Conservation (phyloP, 257 asterid genomes). For the Solanum okadae region DNA sequence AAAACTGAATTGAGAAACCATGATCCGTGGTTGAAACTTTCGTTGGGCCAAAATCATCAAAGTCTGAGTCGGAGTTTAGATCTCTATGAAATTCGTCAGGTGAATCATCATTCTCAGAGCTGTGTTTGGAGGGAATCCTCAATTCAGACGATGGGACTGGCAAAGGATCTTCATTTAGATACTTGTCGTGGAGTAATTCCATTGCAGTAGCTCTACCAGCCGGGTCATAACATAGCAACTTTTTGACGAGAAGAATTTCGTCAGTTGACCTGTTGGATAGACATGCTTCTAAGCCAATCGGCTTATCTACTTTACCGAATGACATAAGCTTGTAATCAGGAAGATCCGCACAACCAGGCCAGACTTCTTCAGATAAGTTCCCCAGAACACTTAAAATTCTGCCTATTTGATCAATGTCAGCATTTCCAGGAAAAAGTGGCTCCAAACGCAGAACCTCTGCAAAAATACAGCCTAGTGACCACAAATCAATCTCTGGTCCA, state of each 20-base stretch:
- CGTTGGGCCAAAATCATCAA: conserved; percentile 57
- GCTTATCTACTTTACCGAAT: conserved; percentile 60
- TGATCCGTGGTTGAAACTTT: conserved; percentile 32
- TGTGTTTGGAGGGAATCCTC: conserved; percentile 58
- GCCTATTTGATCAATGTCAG: conserved; percentile 87
- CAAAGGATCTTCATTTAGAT: conserved; percentile 74
- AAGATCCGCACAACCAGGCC: conserved; percentile 79
- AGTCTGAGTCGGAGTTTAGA: conserved; percentile 60
- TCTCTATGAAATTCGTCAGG: conserved; percentile 36
- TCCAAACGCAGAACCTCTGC: conserved; percentile 69
- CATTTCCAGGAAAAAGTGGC: conserved; percentile 77
- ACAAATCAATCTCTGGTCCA: conserved; percentile 79
- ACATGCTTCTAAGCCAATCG: conserved; percentile 55
- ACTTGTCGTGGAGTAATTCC: conserved; percentile 76
- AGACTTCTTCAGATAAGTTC: conserved; percentile 55
- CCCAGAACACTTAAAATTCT: conserved; percentile 62
- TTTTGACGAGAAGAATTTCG: conserved; percentile 53
- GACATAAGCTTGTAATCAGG: conserved; percentile 83
- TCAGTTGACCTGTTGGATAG: conserved; percentile 47
- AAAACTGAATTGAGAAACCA: conserved; percentile 60
- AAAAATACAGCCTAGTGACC: conserved; percentile 94
- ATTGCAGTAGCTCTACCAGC: conserved; percentile 60
- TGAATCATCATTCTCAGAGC: conserved; percentile 43
- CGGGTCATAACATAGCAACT: conserved; percentile 63
- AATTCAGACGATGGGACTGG: conserved; percentile 55